Conservation (phyloP, 495 filamentous ascomycete genomes). For the Thozetella sp. region DNA sequence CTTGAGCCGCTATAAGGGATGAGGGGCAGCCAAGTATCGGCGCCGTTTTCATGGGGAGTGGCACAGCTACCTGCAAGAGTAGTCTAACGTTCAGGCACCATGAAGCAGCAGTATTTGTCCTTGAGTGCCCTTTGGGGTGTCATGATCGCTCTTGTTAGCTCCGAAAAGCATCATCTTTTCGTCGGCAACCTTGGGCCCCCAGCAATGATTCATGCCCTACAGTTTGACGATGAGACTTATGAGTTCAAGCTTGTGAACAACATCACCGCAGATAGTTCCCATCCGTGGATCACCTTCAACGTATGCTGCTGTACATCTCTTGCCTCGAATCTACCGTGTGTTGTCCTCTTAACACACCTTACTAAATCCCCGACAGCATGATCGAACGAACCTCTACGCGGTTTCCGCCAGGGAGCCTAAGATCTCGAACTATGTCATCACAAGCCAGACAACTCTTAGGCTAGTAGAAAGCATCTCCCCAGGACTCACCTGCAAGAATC, state of each 20-base stretch:
- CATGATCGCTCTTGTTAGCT: too few species aligned
- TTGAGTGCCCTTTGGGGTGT: too few species aligned
- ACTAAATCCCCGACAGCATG: constrained; percentile 30
- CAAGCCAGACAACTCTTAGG: constrained; percentile 56
- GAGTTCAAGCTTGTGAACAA: constrained; percentile 16
- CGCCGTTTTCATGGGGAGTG: too few species aligned
- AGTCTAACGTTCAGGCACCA: too few species aligned
- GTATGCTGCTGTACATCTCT: too few species aligned
- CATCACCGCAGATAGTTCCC: constrained; percentile 15
- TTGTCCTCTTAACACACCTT: background rate
- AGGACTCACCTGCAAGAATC: constrained; percentile 47
- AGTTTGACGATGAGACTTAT: constrained; percentile 29
- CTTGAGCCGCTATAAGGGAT: too few species aligned
- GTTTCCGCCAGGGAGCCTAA: constrained; percentile 19
- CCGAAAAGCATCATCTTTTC: constrained; percentile 15
- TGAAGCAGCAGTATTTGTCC: too few species aligned
- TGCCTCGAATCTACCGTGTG: background rate
- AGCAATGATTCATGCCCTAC: constrained; percentile 17
- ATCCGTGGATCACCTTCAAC: constrained; percentile 35
- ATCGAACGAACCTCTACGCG: constrained; percentile 34
- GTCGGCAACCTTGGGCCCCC: constrained; percentile 13
- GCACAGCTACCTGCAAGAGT: too few species aligned
- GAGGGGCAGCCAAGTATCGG: too few species aligned
- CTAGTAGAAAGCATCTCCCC: constrained; percentile 68
- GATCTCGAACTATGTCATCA: constrained; percentile 46